These are phyloP conservation scores for Nemophila menziesii DNA, from an alignment of 257 asterid species.

Conservation along the genomic window DNA sequence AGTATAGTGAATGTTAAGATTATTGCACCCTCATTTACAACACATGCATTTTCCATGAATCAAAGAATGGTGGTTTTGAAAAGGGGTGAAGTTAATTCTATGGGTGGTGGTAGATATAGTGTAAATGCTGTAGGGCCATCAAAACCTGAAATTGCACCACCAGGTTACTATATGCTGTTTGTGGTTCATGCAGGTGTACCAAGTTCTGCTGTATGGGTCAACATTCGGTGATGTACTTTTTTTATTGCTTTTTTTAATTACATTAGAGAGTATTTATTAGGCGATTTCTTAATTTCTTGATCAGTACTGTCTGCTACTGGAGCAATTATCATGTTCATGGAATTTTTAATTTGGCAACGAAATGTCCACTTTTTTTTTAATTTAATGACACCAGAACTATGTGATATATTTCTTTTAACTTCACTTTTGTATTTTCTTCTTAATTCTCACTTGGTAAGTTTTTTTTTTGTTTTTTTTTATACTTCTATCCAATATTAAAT, in stretches of 20 bases:
- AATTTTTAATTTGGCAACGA: too few relatives aligned
- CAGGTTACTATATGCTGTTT: slow-evolving; percentile 57
- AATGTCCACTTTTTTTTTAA: too few relatives aligned
- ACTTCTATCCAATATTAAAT: too few relatives aligned
- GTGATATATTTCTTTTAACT: too few relatives aligned
- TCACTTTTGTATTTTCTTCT: too few relatives aligned
- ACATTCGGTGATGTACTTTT: slow-evolving; percentile 5
- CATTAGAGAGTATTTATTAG: too few relatives aligned
- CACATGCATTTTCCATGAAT: slow-evolving; percentile 57
- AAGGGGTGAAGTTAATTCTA: slow-evolving; percentile 9
- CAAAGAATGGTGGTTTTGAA: slow-evolving; percentile 60
- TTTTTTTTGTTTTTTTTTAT: too few relatives aligned
- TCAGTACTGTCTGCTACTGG: too few relatives aligned
- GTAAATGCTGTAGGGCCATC: slow-evolving; percentile 34
- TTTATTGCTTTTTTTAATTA: neutral
- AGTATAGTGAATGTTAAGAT: slow-evolving; percentile 30
- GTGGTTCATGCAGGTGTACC: slow-evolving; percentile 45
- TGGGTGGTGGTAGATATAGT: slow-evolving; percentile 5
- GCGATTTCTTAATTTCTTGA: too few relatives aligned
- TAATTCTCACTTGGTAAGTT: too few relatives aligned
- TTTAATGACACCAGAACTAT: too few relatives aligned
- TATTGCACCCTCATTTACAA: slow-evolving; percentile 45
- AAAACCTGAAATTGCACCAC: slow-evolving; percentile 43
- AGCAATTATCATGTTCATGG: too few relatives aligned
- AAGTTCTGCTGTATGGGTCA: slow-evolving; percentile 50